These are phyloP conservation scores for Spergularia bocconei DNA, from an alignment of 148 eudicot species.

Conservation along the genomic window DNA sequence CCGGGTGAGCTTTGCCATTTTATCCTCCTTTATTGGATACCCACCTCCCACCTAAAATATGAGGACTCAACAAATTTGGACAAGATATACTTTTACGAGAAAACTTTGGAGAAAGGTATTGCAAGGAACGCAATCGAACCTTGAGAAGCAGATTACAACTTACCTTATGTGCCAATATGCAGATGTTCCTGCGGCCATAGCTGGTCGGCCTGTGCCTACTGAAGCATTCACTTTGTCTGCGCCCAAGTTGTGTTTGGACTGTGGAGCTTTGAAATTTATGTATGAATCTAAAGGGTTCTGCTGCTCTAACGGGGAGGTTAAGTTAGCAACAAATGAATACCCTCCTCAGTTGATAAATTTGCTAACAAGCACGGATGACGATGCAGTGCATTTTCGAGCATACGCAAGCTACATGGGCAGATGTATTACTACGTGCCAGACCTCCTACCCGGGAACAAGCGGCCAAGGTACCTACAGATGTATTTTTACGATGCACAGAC, in stretches of 20 bases:
- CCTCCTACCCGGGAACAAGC: background rate
- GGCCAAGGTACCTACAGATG: background rate
- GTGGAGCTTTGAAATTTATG: background rate
- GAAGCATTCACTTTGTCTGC: background rate
- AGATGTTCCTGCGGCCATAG: background rate
- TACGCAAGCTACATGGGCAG: background rate
- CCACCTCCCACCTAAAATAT: too few species aligned
- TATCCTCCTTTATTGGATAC: too few species aligned
- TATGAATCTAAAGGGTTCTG: background rate
- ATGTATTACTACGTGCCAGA: background rate
- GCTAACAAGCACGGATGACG: background rate
- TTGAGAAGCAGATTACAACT: too few species aligned
- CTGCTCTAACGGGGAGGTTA: background rate
- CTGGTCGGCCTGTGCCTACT: background rate
- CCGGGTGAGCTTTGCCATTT: too few species aligned
- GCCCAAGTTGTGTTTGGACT: background rate
- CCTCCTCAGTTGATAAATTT: background rate
- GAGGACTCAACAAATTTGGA: too few species aligned
- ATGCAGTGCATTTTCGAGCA: background rate
- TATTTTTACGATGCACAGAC: background rate
- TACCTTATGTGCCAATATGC: too few species aligned
- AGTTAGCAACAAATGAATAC: background rate
- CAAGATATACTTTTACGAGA: too few species aligned
- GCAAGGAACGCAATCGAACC: too few species aligned
- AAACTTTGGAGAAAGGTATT: too few species aligned